Evolutionary conservation across 495 filamentous ascomycete genomes (phyloP).

Genomic region (Aspergillus baeticus): DNA sequence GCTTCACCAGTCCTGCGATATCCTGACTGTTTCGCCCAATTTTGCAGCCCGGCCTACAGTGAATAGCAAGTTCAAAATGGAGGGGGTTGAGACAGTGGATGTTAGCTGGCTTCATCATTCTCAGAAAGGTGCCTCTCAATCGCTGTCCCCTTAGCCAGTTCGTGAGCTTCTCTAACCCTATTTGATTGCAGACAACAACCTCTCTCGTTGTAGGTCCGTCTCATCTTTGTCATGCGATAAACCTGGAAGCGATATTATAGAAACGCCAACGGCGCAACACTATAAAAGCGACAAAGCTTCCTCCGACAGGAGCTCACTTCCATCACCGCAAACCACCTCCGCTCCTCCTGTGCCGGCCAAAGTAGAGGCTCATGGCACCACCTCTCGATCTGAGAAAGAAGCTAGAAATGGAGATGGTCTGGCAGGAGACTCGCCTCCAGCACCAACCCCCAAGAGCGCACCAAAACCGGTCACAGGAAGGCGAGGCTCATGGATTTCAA

Average conservation of each 20-base stretch:
- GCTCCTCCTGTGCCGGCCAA: slow-evolving; percentile 15
- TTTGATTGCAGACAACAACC: slow-evolving; percentile 26
- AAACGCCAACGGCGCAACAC: slow-evolving; percentile 19
- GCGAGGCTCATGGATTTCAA: slow-evolving; percentile 87
- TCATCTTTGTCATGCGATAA: slow-evolving; percentile 32
- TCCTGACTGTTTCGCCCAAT: background rate
- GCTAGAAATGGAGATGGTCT: slow-evolving; percentile 18
- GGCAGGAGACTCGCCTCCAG: slow-evolving; percentile 21
- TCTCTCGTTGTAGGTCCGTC: slow-evolving; percentile 41
- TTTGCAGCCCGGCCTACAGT: background rate
- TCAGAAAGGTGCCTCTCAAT: slow-evolving; percentile 50
- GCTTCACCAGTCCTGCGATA: background rate
- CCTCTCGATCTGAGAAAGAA: slow-evolving; percentile 23
- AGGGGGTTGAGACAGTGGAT: slow-evolving; percentile 65
- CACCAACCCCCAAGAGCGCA: slow-evolving; percentile 30
- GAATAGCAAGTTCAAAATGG: slow-evolving; percentile 39
- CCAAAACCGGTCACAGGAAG: slow-evolving; percentile 49
- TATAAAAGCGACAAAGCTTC: slow-evolving; percentile 19
- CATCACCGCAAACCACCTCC: slow-evolving; percentile 19
- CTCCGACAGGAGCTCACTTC: slow-evolving; percentile 24
- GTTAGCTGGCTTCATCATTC: slow-evolving; percentile 70
- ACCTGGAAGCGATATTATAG: slow-evolving; percentile 19
- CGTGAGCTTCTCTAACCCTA: slow-evolving; percentile 1
- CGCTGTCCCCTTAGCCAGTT: background rate
- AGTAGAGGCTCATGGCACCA: slow-evolving; percentile 15